A percentile compares a stretch with the other conserved stretches of the same genome.
Conservation (phyloP, 2,329 filamentous ascomycete species). For the Aspergillus neoniger region DNA sequence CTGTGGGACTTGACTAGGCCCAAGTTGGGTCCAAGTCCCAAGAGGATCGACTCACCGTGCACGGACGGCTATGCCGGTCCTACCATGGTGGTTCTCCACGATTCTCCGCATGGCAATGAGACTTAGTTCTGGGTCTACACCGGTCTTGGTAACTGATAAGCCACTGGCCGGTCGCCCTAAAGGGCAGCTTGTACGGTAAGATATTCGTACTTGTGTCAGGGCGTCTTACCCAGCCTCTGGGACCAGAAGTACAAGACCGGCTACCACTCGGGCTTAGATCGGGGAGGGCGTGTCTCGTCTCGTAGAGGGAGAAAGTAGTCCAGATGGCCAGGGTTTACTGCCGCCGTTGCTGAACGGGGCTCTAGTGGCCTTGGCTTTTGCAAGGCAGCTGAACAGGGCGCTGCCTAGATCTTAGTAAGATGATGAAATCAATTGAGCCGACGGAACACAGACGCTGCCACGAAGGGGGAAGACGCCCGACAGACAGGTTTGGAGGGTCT, state of each 20-base stretch:
- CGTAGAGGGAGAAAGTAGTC: neutral
- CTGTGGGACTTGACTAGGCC: conserved; percentile 7
- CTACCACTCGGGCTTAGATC: neutral
- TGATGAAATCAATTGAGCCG: neutral
- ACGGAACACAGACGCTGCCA: neutral
- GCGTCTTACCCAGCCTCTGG: neutral
- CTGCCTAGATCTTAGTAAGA: conserved; percentile 1
- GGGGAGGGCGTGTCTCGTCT: neutral
- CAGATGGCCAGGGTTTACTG: neutral
- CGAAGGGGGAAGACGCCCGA: neutral
- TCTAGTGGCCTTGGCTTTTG: neutral
- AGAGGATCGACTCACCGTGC: neutral
- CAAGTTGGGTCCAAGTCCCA: neutral
- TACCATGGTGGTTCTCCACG: conserved; percentile 3
- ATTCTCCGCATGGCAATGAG: conserved; percentile 8
- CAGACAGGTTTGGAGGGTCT: neutral
- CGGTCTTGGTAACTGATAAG: conserved; percentile 1
- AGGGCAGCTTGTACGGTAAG: neutral
- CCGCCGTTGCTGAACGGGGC: neutral
- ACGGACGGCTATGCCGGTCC: conserved; percentile 3
- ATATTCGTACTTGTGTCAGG: conserved; percentile 5
- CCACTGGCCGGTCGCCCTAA: neutral
- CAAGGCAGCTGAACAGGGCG: conserved; percentile 2
- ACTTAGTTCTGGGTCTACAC: neutral
- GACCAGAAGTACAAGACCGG: conserved; percentile 1